Percentiles rank a stretch among this genome's conserved stretches.
Conservation (phyloP, 2,329 filamentous ascomycete genomes). For the Rutstroemia sp. region DNA sequence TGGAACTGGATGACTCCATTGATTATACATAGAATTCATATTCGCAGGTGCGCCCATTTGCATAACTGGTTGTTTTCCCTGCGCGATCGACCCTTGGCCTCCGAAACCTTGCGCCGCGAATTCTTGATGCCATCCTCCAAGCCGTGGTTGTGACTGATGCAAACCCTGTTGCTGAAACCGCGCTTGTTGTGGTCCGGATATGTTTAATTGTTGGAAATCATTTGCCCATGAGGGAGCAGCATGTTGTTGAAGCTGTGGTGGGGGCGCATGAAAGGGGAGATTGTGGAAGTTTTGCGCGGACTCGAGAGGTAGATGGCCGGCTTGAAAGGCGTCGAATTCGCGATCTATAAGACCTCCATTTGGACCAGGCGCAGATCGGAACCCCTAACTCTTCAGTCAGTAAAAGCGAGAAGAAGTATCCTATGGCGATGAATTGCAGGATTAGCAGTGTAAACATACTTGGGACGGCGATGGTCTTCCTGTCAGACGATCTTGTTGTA, state of each 20-base stretch:
- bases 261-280: slow-evolving; percentile 13
- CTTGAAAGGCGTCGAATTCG: slow-evolving; percentile 65
- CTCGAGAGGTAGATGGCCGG: slow-evolving; percentile 36
- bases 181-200: slow-evolving; percentile 24
- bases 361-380: slow-evolving; percentile 48
- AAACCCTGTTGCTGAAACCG: slow-evolving; percentile 27
- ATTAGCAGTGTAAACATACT: slow-evolving; percentile 33
- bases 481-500: slow-evolving; percentile 62
- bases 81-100: background rate
- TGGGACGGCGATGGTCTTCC: slow-evolving; percentile 46
- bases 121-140: slow-evolving; percentile 49
- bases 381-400: slow-evolving; percentile 40
- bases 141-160: slow-evolving; percentile 15
- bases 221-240: slow-evolving; percentile 30
- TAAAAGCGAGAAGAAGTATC: background rate
- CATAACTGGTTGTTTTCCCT: background rate
- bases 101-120: slow-evolving; percentile 33
- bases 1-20: slow-evolving; percentile 18
- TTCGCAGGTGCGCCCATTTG: slow-evolving; percentile 9
- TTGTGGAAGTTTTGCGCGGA: slow-evolving; percentile 17
- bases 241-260: slow-evolving; percentile 15
- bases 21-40: background rate
- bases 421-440: background rate
- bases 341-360: slow-evolving; percentile 50
- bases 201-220: slow-evolving; percentile 42